Base-by-base conservation (phyloP, 108 stramenopile species). In the Cyclotella atomus region DNA sequence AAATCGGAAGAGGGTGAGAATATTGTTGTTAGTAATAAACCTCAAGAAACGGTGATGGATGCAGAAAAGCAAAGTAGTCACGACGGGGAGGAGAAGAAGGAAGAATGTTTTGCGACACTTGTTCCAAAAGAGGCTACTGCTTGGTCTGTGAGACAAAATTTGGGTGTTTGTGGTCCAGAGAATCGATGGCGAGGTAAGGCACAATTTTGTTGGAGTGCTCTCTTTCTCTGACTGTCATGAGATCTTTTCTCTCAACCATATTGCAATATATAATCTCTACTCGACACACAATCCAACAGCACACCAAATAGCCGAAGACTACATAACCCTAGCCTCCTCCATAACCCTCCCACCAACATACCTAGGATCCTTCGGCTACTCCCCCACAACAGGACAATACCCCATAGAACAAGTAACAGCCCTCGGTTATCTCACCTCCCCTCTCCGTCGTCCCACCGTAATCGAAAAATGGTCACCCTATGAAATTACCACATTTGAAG, bases 401-500 rank as follows among this genome's bases (percentile, higher is more conserved):
- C 87, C 87, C 32, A 73, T 87, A 36, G 88, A 91, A 63, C 78
- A 79, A 47, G 68, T 79, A 2, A 87, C 90, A 0, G 61, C 85
- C 2, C 60, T 95, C 4, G 88, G 86, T 2, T 84, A 74, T n/a
- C 59, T 95, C 5, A 82, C 76, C 44, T 87, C 87, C 34, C 91
- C 89, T 0, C 28, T 95, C 21, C 88, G 93, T 0, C 85, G 89
- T 16, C 93, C 90, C 2, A 81, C 80, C 19, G 85, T 97, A 0
- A 73, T 94, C 43, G 97, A 98, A 77, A 73, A 81, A 56, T 98
- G 97, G 97, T 76, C 71, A 54, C 95, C 96, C 1, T 83, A 85
- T 59, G 96, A 98, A 72, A 87, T 97, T 33, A 82, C 90, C 25
- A 30, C 90, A 1, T 98, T 98, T 70, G 95, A 98, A 57, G 92